Percentiles rank a stretch among this genome's conserved stretches.
Conservation (phyloP, 441 rosid species). For the Flueggea neowawraea region DNA sequence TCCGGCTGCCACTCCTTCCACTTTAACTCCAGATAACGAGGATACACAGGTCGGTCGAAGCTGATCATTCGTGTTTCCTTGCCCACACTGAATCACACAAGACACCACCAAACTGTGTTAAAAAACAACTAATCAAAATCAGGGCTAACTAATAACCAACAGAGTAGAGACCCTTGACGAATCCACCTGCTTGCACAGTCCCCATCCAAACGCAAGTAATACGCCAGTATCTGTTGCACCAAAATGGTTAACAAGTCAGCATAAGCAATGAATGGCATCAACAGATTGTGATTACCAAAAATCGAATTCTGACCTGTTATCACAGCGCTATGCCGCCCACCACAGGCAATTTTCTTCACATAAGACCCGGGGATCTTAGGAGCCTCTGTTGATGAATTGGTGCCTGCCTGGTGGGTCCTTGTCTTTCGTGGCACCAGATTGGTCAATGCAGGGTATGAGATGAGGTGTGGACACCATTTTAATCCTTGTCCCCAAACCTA, state of each 20-base stretch:
- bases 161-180: background rate
- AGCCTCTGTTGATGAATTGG: slow-evolving; percentile 42
- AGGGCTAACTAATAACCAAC: too few species aligned
- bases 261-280: background rate
- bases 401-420: slow-evolving; percentile 38
- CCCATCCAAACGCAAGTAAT: slow-evolving; percentile 91
- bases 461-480: slow-evolving; percentile 83
- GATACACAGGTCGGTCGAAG: slow-evolving; percentile 59
- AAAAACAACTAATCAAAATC: too few species aligned
- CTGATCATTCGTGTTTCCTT: slow-evolving; percentile 62
- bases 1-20: slow-evolving; percentile 53
- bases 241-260: slow-evolving; percentile 6
- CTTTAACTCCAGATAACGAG: slow-evolving; percentile 34
- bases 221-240: slow-evolving; percentile 75
- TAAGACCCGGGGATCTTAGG: slow-evolving; percentile 63
- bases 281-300: background rate
- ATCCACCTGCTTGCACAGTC: slow-evolving; percentile 90
- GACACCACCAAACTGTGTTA: background rate
- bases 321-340: slow-evolving; percentile 90
- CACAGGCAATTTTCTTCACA: slow-evolving; percentile 80
- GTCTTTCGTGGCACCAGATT: slow-evolving; percentile 42
- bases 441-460: slow-evolving; percentile 64
- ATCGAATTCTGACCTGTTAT: slow-evolving; percentile 50
- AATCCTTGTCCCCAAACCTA: slow-evolving; percentile 90
- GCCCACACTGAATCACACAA: slow-evolving; percentile 55